These are phyloP conservation scores for Podaxis mareebaensis DNA, from an alignment of 768 basidiomycete species.

Conservation along the genomic window DNA sequence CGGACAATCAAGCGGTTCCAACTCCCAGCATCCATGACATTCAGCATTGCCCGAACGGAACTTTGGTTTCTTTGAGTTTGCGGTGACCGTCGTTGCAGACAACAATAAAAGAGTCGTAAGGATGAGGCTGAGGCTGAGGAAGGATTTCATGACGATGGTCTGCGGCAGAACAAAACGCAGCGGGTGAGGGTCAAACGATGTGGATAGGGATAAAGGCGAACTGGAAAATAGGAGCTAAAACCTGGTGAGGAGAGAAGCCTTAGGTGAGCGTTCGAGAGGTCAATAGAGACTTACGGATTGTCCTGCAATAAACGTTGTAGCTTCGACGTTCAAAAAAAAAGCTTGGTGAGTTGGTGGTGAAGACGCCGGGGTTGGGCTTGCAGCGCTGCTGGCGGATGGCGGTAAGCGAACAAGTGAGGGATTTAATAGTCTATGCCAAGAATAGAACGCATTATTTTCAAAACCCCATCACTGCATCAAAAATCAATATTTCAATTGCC, in stretches of 20 bases:
- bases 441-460: background rate
- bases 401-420: background rate
- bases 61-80: background rate
- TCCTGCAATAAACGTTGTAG: background rate
- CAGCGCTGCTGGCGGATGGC: background rate
- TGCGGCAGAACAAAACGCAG: too few relatives aligned
- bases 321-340: background rate
- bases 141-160: background rate
- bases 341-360: background rate
- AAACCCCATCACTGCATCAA: background rate
- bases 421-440: background rate
- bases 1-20: constrained; percentile 10
- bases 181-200: too few relatives aligned
- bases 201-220: background rate
- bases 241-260: background rate
- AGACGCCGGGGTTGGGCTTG: background rate
- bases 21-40: constrained; percentile 10
- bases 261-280: background rate
- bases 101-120: background rate
- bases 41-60: constrained; percentile 10
- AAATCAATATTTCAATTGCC: background rate
- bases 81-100: background rate
- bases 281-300: background rate
- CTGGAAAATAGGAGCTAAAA: background rate
- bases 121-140: background rate